These are phyloP conservation scores for Scutellaria galericulata DNA, from an alignment of 257 asterid genomes.

Conservation along the genomic window DNA sequence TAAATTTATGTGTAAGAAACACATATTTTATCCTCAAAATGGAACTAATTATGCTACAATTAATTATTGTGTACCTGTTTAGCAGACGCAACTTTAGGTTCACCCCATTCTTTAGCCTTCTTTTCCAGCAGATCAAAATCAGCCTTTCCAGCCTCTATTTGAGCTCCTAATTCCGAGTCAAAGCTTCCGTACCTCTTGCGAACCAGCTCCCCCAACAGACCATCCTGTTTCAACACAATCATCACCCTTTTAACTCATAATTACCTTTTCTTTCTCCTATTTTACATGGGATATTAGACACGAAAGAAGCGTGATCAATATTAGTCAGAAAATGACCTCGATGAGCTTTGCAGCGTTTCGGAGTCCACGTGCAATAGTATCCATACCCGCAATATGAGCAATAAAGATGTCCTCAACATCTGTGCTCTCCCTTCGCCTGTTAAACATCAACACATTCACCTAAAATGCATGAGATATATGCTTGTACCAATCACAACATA, in stretches of 20 bases:
- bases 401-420: conserved; percentile 92
- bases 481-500: too few relatives aligned
- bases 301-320: neutral
- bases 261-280: neutral
- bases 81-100: conserved; percentile 82
- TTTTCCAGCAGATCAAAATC: conserved; percentile 85
- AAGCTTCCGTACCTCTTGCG: conserved; percentile 90
- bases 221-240: conserved; percentile 55
- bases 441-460: neutral
- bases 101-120: conserved; percentile 88
- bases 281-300: too few relatives aligned
- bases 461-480: neutral
- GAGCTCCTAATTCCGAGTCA: conserved; percentile 79
- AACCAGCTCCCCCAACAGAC: conserved; percentile 66
- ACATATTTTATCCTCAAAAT: neutral
- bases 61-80: conserved; percentile 68
- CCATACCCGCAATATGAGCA: conserved; percentile 97
- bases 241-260: neutral
- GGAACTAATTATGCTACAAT: neutral
- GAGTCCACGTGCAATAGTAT: conserved; percentile 93
- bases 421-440: conserved; percentile 96
- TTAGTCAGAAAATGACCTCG: conserved; percentile 48
- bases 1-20: neutral
- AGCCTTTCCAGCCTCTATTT: conserved; percentile 93
- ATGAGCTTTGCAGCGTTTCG: conserved; percentile 88